A percentile compares a stretch with the other conserved stretches of the same genome.
Conservation (phyloP, 2,329 filamentous ascomycete genomes). For the Neurospora crassa region DNA sequence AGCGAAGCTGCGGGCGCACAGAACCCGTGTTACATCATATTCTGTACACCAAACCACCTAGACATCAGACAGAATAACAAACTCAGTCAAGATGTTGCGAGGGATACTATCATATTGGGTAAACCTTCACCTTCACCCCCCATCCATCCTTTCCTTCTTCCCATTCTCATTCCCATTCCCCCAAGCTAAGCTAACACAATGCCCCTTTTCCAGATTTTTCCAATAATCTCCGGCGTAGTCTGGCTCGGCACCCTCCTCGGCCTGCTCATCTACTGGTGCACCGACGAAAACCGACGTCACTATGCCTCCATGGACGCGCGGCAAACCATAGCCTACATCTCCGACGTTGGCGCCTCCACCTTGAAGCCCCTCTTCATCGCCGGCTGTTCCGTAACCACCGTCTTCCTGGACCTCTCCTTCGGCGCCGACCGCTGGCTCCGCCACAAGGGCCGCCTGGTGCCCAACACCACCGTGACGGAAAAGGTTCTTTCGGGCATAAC, state of each 20-base stretch:
- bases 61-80: neutral
- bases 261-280: conserved; percentile 61
- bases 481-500: conserved; percentile 52
- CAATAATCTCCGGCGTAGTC: conserved; percentile 54
- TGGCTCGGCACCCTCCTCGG: conserved; percentile 61
- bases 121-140: neutral
- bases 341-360: conserved; percentile 49
- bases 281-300: conserved; percentile 40
- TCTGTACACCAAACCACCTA: neutral
- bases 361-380: conserved; percentile 74
- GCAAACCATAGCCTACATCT: conserved; percentile 64
- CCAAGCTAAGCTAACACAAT: neutral
- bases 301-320: conserved; percentile 50
- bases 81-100: conserved; percentile 12
- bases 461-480: conserved; percentile 55
- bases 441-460: conserved; percentile 67
- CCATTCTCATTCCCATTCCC: neutral
- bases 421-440: conserved; percentile 75
- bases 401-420: conserved; percentile 76
- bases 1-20: neutral
- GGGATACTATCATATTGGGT: conserved; percentile 18
- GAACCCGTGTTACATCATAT: neutral
- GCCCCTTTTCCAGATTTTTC: conserved; percentile 43
- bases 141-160: neutral
- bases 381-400: conserved; percentile 59